Percentiles rank a stretch among this genome's conserved stretches.
Conservation (phyloP, 305 asterid species). For the Galium porrigens region DNA sequence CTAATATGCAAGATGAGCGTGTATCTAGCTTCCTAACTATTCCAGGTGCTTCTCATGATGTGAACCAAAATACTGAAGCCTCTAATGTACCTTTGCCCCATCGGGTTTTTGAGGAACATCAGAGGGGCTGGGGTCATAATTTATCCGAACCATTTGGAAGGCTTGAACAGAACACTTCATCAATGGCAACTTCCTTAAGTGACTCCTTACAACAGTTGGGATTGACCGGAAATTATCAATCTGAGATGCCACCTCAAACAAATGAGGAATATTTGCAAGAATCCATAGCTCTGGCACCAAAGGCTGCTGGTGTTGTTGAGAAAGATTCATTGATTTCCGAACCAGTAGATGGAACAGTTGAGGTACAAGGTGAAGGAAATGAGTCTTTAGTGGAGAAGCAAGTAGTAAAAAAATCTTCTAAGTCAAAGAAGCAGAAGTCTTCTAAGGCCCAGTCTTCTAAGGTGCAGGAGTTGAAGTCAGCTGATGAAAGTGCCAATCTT, state of each 20-base stretch:
- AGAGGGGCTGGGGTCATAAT: constrained; percentile 26
- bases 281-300: constrained; percentile 18
- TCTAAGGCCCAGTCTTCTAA: constrained; percentile 34
- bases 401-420: constrained; percentile 38
- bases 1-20: constrained; percentile 26
- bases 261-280: constrained; percentile 26
- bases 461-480: constrained; percentile 26
- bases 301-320: constrained; percentile 12
- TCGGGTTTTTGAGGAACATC: constrained; percentile 25
- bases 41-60: constrained; percentile 31
- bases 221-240: constrained; percentile 14
- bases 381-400: constrained; percentile 30
- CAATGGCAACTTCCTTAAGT: constrained; percentile 16
- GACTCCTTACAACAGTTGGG: constrained; percentile 20
- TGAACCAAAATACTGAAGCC: constrained; percentile 25
- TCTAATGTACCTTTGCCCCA: constrained; percentile 34
- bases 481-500: constrained; percentile 26
- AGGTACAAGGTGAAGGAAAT: constrained; percentile 22
- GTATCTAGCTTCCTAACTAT: constrained; percentile 26
- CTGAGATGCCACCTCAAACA: constrained; percentile 20
- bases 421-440: constrained; percentile 58
- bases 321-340: constrained; percentile 17
- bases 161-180: constrained; percentile 21
- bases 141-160: constrained; percentile 27
- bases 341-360: constrained; percentile 19